Base-by-base conservation (phyloP, 2,329 filamentous ascomycete species). In the Gliomastix tumulicola region DNA sequence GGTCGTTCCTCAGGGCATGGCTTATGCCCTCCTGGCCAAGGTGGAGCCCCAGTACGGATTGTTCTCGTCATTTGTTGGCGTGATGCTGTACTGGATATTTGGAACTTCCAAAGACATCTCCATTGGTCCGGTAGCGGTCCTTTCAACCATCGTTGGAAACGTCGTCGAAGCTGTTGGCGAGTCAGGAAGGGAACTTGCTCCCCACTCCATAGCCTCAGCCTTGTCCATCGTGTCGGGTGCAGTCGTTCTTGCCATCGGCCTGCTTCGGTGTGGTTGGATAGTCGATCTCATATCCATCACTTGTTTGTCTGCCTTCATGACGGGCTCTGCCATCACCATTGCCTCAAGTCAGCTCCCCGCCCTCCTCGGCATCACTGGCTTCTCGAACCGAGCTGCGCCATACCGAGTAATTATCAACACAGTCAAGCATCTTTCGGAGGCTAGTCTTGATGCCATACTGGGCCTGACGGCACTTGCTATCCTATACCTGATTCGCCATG, bases 31-130 rank as follows among this genome's bases (percentile, higher is more conserved):
- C 42, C 71, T 97, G 19, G 90, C 90, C 31, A 74, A 82, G 42
- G 71, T 97, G n/a, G 71, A 77, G 1, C 76, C 83, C 6, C 73
- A 97, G 54, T 97, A 82, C 52, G 90, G 90, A 36, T 74, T 97
- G 1, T 66, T 65, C 41, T 92, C 90, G 1, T 96, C 90, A 1
- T 97, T 98, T 55, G 92, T 96, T 74, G 92, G 90, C 35, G 89
- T 94, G 13, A 59, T 95, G 44, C 72, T 95, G 42, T 98, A 98
- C 63, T 97, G 90, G 90, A 84, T 96, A 55, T 97, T 97, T 53
- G 92, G 89, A 22, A 98, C 92, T 1, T 96, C 90, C 12, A 98
- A 97, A 57, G 90, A 98, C 59, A 97, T 98, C 53, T 96, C 90
- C 9, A 97, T 97, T 39, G 90, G 90, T 13, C 90, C 90, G 21